Evolutionary conservation across 108 stramenopile genomes (phyloP).

Genomic region (Skeletonema menzelii): DNA sequence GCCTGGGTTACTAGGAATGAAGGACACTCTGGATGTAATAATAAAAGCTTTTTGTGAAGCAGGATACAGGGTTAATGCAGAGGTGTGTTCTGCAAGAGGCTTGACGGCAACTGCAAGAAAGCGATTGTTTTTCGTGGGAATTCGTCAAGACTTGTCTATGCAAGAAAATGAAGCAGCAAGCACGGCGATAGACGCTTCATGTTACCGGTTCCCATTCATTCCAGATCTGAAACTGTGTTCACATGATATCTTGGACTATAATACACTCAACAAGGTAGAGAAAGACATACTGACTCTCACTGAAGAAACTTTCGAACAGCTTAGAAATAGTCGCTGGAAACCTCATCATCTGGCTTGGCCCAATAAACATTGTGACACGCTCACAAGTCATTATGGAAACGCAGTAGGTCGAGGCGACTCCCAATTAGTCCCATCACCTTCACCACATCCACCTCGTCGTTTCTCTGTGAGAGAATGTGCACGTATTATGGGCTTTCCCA

Average conservation of each 20-base stretch:
- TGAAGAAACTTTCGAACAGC: constrained; percentile 50
- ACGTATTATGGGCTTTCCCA: constrained; percentile 82
- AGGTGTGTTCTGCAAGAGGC: constrained; percentile 70
- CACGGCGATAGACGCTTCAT: constrained; percentile 17
- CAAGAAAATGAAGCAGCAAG: not conserved
- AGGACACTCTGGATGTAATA: constrained; percentile 51
- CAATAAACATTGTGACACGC: constrained; percentile 57
- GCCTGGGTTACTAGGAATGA: constrained; percentile 64
- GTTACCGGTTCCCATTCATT: constrained; percentile 68
- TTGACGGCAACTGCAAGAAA: constrained; percentile 68
- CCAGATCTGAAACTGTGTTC: constrained; percentile 71
- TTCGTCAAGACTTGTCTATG: constrained; percentile 43
- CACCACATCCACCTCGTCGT: constrained; percentile 61
- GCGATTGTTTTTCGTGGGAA: constrained; percentile 73
- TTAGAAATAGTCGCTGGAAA: constrained; percentile 57
- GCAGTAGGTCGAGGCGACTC: constrained; percentile 74
- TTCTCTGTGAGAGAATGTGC: constrained; percentile 76
- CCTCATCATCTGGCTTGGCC: constrained; percentile 71
- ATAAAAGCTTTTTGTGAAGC: constrained; percentile 54
- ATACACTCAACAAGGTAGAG: constrained; percentile 48
- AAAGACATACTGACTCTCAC: constrained; percentile 54
- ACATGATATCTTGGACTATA: constrained; percentile 64
- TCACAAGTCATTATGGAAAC: constrained; percentile 80
- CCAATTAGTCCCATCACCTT: constrained; percentile 63
- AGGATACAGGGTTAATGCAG: constrained; percentile 64